Evolutionary conservation across 176 grass and related monocot genomes (phyloP), one percentile per base, ranked within the genome.

Genomic region (Areca catechu): DNA sequence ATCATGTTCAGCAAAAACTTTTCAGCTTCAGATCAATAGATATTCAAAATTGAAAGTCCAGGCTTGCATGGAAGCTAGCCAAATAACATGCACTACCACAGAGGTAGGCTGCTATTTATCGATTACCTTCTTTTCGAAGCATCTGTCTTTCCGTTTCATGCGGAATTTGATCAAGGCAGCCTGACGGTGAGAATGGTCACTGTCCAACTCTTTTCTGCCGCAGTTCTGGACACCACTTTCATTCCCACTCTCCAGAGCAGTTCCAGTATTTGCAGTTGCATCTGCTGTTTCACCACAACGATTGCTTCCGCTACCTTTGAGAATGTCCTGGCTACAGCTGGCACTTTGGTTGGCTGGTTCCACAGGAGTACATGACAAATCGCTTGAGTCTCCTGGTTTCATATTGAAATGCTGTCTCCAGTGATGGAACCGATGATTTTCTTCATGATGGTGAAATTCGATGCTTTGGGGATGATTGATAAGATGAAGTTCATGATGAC

Each of bases 101-200:
- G 10, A 12, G 10, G 34, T 2, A 43, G 34, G 34, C 34, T 29
- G 2, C 1, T 10, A 43, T 43, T 43, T 43, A 43, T 12, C 34
- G 2, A 3, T 47, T 80, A 93, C 88, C 94, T 93, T 98, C 69
- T 93, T 93, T 53, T 98, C 94, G 1, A 98, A 98, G 70, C 84
- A 98, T 79, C 94, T 80, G 59, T 98, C 94, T 81, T 98, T 98
- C 48, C 94, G 79, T 77, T 98, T 98, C 76, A 92, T 80, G 23
- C 84, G 78, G 28, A 98, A 98, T 76, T 93, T 98, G 23, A 89
- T 69, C 70, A 93, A 80, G 3, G 94, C 88, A 76, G 79, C 94
- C 72, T 98, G 81, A 50, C 88, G 94, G 2, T n/a, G 70, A 61
- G 79, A 81, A 12, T 20, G 24, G 0, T 82, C 78, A 68, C 58